Evolutionary conservation across 2,329 filamentous ascomycete genomes (phyloP), one percentile per base, ranked within the genome.

Genomic region (Botrytis galanthina): DNA sequence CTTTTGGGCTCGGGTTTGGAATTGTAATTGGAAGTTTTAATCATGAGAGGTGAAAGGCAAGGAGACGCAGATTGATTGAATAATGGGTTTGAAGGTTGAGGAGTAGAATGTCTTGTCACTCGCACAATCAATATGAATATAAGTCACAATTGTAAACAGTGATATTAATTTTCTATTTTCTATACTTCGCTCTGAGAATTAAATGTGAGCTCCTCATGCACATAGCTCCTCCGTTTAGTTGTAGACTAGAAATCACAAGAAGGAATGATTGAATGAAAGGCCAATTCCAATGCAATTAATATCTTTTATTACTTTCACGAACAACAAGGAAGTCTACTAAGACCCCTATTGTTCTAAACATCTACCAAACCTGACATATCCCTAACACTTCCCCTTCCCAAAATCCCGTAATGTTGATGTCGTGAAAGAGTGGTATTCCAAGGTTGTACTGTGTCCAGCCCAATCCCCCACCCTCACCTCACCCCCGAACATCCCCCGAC

Each of bases 401-500:
- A 9, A 10, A 10, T 22, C 20, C 20, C 1, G 1, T 26, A 20
- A 48, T 9, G 5, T 42, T 26, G 46, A 48, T 9, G 5, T 42
- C 2, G 39, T 26, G 20, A 10, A 10, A 9, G 20, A 10, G 44
- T 20, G 7, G 44, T 8, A n/a, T n/a, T n/a, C n/a, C n/a, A n/a
- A n/a, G n/a, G 2, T 26, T n/a, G 12, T 16, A 5, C n/a, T n/a
- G 9, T n/a, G 20, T 26, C n/a, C 26, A 16, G 10, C 18, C 37
- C 35, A 16, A 14, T 14, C 44, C 0, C 0, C 35, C 22, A 9
- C 10, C 2, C 9, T 20, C 46, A 35, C 0, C 0, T 22, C 22
- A 9, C 10, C 2, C 9, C 29, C 46, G 60, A 26, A 18, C 16
- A 62, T 62, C 14, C 14, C 14, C 64, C 64, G 62, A 48, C 0